Evolutionary conservation across 2,329 filamentous ascomycete species (phyloP).

Genomic region (Claviceps sp.): DNA sequence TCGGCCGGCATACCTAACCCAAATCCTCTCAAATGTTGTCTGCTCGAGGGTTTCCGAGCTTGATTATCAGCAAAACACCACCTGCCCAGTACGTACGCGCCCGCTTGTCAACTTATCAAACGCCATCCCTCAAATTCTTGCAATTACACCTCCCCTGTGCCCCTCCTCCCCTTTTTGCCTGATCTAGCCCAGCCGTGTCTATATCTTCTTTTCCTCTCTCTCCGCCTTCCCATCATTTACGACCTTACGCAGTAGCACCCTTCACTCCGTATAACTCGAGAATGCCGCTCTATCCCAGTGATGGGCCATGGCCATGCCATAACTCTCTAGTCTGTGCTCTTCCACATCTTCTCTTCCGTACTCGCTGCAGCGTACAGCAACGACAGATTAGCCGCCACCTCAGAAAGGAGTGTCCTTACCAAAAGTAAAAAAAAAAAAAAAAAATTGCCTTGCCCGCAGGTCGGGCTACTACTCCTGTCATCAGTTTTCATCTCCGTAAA

Average conservation of each 20-base stretch:
- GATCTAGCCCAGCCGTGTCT: not conserved
- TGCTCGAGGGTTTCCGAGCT: not conserved
- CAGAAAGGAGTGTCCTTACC: not conserved
- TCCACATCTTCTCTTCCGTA: not conserved
- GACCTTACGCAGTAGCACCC: too few relatives aligned
- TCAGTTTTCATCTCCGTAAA: not conserved
- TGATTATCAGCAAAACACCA: not conserved
- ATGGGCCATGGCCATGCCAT: not conserved
- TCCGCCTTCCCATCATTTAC: not conserved
- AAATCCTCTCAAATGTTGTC: not conserved
- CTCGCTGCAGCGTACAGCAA: constrained; percentile 4
- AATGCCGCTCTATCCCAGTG: not conserved
- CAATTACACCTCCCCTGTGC: not conserved
- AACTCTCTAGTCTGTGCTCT: not conserved
- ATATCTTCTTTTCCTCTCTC: not conserved
- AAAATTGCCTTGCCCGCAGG: not conserved
- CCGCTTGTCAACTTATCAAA: not conserved
- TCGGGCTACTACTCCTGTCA: not conserved
- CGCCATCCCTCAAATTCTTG: not conserved
- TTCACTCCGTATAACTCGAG: too few relatives aligned
- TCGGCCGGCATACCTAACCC: too few relatives aligned
- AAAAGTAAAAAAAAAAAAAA: not conserved
- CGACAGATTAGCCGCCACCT: not conserved
- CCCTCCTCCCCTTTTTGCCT: not conserved
- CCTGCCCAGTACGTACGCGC: not conserved